Base-by-base conservation (phyloP, 192 early-diverging fungal species). In the Haplosporangium gracile region DNA sequence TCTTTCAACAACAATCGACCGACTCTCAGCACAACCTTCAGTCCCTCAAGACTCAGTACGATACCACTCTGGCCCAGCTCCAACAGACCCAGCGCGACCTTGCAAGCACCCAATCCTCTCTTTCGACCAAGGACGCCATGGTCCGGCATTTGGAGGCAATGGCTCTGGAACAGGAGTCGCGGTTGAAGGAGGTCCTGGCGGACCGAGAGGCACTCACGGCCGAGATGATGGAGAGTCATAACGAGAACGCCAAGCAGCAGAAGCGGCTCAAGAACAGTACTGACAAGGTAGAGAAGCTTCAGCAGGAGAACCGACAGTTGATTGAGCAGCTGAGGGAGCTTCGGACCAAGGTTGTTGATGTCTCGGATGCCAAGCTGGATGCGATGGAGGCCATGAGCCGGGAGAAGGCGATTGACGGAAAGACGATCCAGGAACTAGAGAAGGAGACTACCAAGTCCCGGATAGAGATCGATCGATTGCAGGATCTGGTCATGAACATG, bases 401-500 rank as follows among this genome's bases (percentile, higher is more conserved):
- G 26, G 79, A 81, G n/a, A 68, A 55, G 45, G 20, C 72, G 24
- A 60, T 45, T 13, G 65, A 51, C 13, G 57, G 43, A 15, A 40
- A 70, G 45, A 71, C 32, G 2, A 49, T 40, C 32, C 22, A 70
- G 5, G 72, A 79, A 32, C 39, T 79, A 26, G 74, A 72, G 82
- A 63, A 49, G 22, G 79, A 74, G 26, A 74, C 34, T 0, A 55
- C 39, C 13, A 74, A 57, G 51, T 39, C 53, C 68, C 72, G 60
- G 42, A 68, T 40, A 1, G 79, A 86, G 72, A 72, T 86, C 7
- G 79, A 81, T 38, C 68, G 79, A 6, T 68, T 86, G 36, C 84
- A 86, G 51, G 68, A 78, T 20, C n/a, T 81, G 34, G 84, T 86
- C 15, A 72, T 86, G n/a, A 70, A 70, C 47, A 86, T 86, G 84